Evolutionary conservation across 257 asterid species (phyloP).

Genomic region (Capsicum baccatum): DNA sequence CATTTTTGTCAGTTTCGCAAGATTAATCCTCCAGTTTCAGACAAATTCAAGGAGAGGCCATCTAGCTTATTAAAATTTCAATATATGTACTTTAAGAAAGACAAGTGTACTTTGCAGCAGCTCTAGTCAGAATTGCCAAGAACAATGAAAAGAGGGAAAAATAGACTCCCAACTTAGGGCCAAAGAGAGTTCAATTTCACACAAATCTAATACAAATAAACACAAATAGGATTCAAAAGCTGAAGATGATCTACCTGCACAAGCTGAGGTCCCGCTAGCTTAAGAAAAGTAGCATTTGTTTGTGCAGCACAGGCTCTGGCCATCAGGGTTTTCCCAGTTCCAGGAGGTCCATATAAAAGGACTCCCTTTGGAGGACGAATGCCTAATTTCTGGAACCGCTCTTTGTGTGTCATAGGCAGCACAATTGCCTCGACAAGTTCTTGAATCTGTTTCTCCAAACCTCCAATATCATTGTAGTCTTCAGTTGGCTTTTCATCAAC

Average conservation of each 20-base stretch:
- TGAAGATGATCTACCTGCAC: constrained; percentile 64
- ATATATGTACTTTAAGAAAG: not conserved
- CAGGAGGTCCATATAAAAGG: constrained; percentile 89
- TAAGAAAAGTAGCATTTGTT: constrained; percentile 92
- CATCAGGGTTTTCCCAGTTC: constrained; percentile 88
- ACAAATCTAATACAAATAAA: not conserved
- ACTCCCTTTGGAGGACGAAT: constrained; percentile 89
- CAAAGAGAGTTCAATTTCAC: constrained; percentile 19
- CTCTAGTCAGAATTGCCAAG: constrained; percentile 14
- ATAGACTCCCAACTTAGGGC: not conserved
- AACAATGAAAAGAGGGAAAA: constrained; percentile 8
- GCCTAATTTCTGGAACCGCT: constrained; percentile 81
- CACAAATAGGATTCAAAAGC: not conserved
- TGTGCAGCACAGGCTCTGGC: constrained; percentile 99
- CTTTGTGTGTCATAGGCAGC: constrained; percentile 88
- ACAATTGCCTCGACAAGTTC: constrained; percentile 92
- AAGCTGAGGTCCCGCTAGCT: constrained; percentile 93
- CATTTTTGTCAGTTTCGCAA: not conserved
- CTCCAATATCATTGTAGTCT: constrained; percentile 95
- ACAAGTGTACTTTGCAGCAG: not conserved
- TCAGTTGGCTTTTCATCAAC: constrained; percentile 99
- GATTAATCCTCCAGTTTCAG: not conserved
- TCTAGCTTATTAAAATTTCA: not conserved
- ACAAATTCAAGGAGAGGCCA: not conserved
- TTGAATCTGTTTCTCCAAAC: constrained; percentile 97